Conservation (phyloP, 352 stramenopile genomes). For the Vaucheria bursata region DNA sequence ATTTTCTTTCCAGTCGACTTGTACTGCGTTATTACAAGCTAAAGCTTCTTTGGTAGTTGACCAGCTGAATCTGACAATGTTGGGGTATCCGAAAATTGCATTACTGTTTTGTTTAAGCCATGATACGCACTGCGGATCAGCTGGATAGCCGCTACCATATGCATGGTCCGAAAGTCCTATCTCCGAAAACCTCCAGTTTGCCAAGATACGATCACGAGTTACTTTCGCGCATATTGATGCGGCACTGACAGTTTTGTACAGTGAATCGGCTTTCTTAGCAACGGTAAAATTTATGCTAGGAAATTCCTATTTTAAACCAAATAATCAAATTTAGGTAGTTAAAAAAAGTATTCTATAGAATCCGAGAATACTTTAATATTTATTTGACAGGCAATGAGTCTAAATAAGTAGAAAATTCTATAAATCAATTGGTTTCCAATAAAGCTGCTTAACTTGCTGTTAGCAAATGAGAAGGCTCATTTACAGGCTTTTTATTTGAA, state of each 20-base stretch:
- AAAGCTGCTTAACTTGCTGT: too few species aligned
- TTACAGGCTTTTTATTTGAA: too few species aligned
- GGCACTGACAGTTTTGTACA: conserved; percentile 82
- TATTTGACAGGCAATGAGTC: too few species aligned
- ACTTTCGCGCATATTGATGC: conserved; percentile 79
- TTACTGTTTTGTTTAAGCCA: conserved; percentile 68
- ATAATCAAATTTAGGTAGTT: too few species aligned
- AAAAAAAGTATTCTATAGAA: too few species aligned
- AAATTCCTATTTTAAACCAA: too few species aligned
- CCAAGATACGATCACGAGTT: conserved; percentile 69
- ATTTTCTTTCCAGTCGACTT: conserved; percentile 47
- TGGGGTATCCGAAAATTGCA: conserved; percentile 68
- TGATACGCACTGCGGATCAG: conserved; percentile 65
- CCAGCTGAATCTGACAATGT: conserved; percentile 55
- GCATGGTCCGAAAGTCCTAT: conserved; percentile 49
- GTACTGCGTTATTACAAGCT: too few species aligned
- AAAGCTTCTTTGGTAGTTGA: background rate
- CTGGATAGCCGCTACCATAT: conserved; percentile 76
- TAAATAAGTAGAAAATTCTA: too few species aligned
- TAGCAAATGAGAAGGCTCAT: too few species aligned
- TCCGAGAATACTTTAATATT: too few species aligned
- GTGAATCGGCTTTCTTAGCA: conserved; percentile 76
- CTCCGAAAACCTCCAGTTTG: conserved; percentile 68
- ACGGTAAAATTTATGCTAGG: too few species aligned
- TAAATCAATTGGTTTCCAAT: too few species aligned